Base-by-base conservation (phyloP, 768 basidiomycete genomes). In the Pulveroboletus sp. region DNA sequence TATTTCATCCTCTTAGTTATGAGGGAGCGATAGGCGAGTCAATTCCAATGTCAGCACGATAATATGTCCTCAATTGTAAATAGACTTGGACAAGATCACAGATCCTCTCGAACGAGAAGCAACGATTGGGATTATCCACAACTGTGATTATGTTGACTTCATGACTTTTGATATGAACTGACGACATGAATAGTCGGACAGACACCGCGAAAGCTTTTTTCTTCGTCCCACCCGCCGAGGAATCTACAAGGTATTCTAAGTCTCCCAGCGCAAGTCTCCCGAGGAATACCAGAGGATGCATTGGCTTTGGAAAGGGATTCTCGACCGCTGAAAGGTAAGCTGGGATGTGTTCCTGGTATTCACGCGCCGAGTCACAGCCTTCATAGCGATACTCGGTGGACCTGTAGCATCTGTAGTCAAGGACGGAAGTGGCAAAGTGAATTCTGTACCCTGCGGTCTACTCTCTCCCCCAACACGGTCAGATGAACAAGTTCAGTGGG, bases 91-190 rank as follows among this genome's bases (percentile, higher is more conserved):
- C 63, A 67, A 78, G 4, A 95, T 97, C 46, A 79, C 80, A 6
- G 88, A 97, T 62, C 85, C 91, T 39, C 72, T 91, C 8, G 90
- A 97, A 69, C 80, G 88, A 31, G 91, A 93, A 60, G 94, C 94
- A 1, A 92, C 91, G 7, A 88, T 94, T 17, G 93, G 93, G 2
- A 95, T 94, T 48, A 94, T 97, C 41, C 93, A 95, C 66, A 95
- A 95, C 53, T 97, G 90, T 90, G 57, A 60, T 33, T 78, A 61
- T n/a, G 13, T 27, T 42, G 7, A 38, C 13, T 27, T 17, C 25
- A 13, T 33, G 5, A 20, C 11, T 31, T 37, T 19, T 47, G 35
- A 16, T 40, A 12, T 21, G 27, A 11, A 27, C 45, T 59, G 2
- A 55, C 40, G 10, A 12, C 23, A 24, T 17, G 24, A 40, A 25